Base-by-base conservation (phyloP, 768 basidiomycete genomes). In the Kwoniella shandongensis region DNA sequence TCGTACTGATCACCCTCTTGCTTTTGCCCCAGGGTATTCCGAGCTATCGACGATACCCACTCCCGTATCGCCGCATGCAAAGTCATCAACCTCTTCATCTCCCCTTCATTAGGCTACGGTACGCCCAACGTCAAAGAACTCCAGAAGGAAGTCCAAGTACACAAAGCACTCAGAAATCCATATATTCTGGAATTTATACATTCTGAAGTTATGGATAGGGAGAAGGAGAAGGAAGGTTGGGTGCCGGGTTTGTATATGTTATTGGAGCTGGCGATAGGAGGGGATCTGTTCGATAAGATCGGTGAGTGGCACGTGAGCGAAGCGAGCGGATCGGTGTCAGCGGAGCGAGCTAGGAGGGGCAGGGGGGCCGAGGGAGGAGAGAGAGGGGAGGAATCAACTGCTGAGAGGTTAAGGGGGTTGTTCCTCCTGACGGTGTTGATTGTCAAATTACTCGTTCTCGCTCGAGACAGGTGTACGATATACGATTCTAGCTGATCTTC, bases 261-360 rank as follows among this genome's bases (percentile, higher is more conserved):
- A 18, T 78, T 99, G 68, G 96, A 98, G 74, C 79, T 94, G 30
- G 96, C 94, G 0, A 85, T 85, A 1, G 93, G 92, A 20, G 96
- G 96, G 0, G 96, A 98, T 76, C 78, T 99, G 29, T 99, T 99
- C 75, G 96, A 99, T 77, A 99, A 97, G 80, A 99, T 99, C 49
- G 89, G 94, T 94, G 69, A 40, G 87, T 76, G 6, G 13, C 13
- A 6, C 32, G 32, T 6, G 32, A 6, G 32, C 13, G 7, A 32
- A 6, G 32, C 12, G 12, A 26, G 53, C 44, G 3, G 4, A 18
- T 15, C 20, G 45, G n/a, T 25, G 35, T 2, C 8, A 12, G 13
- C 30, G 36, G 25, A 39, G 3, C 11, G 23, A n/a, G n/a, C n/a
- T n/a, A n/a, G n/a, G n/a, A n/a, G n/a, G n/a, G n/a, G n/a, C n/a